These are phyloP conservation scores for Ophidiomyces ophidiicola DNA, from an alignment of 2,329 filamentous ascomycete genomes.

Conservation along the genomic window DNA sequence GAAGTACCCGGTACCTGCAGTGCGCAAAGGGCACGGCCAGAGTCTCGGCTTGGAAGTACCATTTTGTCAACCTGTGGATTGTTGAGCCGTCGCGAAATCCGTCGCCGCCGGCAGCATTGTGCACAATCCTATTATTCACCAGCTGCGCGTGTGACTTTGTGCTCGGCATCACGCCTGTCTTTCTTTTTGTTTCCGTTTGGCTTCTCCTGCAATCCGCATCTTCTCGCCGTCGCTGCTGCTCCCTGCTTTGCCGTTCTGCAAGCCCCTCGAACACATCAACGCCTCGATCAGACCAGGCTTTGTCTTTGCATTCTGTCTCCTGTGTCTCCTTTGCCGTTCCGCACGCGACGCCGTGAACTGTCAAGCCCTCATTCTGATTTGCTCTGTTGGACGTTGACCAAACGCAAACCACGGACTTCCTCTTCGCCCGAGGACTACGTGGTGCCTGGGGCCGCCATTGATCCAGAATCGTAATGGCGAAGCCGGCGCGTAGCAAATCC, in stretches of 20 bases:
- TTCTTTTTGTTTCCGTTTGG: background rate
- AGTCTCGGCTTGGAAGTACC: conserved; percentile 1
- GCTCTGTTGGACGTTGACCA: background rate
- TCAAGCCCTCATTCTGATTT: background rate
- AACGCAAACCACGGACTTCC: background rate
- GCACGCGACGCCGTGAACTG: background rate
- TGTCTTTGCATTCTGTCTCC: background rate
- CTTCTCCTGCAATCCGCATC: background rate
- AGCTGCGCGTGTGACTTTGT: too few relatives aligned
- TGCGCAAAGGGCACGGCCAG: background rate
- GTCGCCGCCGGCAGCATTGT: too few relatives aligned
- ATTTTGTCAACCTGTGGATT: too few relatives aligned
- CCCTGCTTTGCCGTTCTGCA: background rate
- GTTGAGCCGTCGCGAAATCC: too few relatives aligned
- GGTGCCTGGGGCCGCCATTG: conserved; percentile 6
- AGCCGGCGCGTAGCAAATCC: conserved; percentile 21
- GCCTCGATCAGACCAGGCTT: background rate
- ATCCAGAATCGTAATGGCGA: conserved; percentile 23
- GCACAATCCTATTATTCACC: too few relatives aligned
- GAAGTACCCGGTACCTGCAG: conserved; percentile 2
- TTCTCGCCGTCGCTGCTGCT: background rate
- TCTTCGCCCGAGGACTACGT: conserved; percentile 7
- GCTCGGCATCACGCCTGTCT: too few relatives aligned
- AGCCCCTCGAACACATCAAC: background rate
- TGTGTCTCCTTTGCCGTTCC: background rate